Evolutionary conservation across 306 rosid species (phyloP), one percentile per base, ranked within the genome.

Genomic region (Datisca glomerata): DNA sequence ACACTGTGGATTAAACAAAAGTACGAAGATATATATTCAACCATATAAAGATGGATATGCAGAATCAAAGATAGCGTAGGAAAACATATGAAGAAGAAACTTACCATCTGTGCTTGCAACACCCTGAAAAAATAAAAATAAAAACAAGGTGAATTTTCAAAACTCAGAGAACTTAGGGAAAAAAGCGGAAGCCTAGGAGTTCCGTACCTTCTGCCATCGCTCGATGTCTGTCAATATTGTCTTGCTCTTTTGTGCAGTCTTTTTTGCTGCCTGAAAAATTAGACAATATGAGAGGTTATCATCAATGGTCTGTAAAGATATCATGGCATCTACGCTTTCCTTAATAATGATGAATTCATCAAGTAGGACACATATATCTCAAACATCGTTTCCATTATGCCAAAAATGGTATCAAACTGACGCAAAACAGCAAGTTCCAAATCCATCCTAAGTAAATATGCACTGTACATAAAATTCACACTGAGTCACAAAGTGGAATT

Each of bases 131-230:
- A 47, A 45, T 8, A 18, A 35, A 31, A 53, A 47, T 24, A 70
- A 65, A 52, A 21, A 18, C 21, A 43, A n/a, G 24, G 23, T 33
- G 38, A 29, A 1, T 29, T 19, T 18, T 45, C 1, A 21, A 32
- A 12, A 33, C 20, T 20, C 18, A 24, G 27, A n/a, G n/a, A n/a
- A n/a, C n/a, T n/a, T n/a, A n/a, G 34, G 35, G 25, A 16, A 19
- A 5, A 16, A 37, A 55, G 40, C 42, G 47, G 36, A n/a, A 19
- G 37, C 33, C 40, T 53, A n/a, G 24, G 20, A 14, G 31, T 35
- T 45, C n/a, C 7, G 18, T 68, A 91, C 98, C 94, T 91, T 91
- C 74, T 91, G 98, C 98, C 98, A 78, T 62, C 98, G 62, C 70
- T 89, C 98, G 52, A 91, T 75, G 49, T 89, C 98, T 43, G 93